These are phyloP conservation scores for Lachancea dasiensis DNA, from an alignment of 805 yeast genomes.

Conservation along the genomic window DNA sequence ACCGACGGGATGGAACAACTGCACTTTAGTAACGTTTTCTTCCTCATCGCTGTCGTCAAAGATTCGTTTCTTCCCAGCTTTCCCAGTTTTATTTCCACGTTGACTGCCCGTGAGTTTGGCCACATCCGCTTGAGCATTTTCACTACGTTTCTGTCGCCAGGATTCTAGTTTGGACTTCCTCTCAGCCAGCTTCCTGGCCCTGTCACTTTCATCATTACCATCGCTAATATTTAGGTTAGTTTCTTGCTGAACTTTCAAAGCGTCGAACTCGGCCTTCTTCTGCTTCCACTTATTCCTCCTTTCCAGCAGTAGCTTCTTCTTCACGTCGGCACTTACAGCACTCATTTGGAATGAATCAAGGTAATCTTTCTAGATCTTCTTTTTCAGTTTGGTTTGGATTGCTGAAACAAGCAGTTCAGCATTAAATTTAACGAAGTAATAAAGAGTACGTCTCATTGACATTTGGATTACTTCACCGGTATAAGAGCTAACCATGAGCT, in stretches of 20 bases:
- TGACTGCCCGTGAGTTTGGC: neutral
- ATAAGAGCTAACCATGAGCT: conserved; percentile 10
- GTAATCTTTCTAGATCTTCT: neutral
- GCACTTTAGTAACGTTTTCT: conserved; percentile 16
- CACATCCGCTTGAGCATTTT: neutral
- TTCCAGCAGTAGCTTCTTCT: conserved; percentile 33
- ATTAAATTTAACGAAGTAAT: neutral
- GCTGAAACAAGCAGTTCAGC: neutral
- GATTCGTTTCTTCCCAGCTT: conserved; percentile 11
- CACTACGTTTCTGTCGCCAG: conserved; percentile 1
- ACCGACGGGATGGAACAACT: conserved; percentile 20
- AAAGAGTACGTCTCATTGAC: neutral
- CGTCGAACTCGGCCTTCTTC: conserved; percentile 39
- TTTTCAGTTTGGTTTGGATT: neutral
- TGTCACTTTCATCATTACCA: conserved; percentile 31
- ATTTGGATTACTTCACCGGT: too few relatives aligned
- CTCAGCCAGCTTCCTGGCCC: conserved; percentile 30
- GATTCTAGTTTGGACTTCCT: conserved; percentile 8
- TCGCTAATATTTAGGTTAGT: conserved; percentile 7
- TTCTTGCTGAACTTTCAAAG: conserved; percentile 16
- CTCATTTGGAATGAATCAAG: conserved; percentile 10
- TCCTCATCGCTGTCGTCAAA: conserved; percentile 33
- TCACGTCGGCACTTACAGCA: conserved; percentile 26
- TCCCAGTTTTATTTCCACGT: neutral
- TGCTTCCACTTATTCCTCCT: conserved; percentile 58